Conservation (phyloP, 306 rosid genomes). For the Casuarina cunninghamiana region DNA sequence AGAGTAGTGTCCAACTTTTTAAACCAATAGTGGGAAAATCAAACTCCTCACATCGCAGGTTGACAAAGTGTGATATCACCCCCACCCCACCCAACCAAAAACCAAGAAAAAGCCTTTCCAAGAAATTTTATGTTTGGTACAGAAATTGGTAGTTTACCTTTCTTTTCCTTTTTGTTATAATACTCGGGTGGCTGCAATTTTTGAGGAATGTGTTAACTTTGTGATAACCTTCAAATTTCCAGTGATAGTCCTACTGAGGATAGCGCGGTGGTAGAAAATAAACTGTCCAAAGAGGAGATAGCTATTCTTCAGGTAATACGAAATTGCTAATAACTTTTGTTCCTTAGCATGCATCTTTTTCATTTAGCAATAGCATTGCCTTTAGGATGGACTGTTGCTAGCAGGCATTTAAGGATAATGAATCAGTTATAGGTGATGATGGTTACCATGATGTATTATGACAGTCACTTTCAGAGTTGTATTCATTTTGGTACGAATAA, state of each 20-base stretch:
- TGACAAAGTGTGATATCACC: too few relatives aligned
- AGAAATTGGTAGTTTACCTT: conserved; percentile 4
- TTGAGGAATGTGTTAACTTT: conserved; percentile 26
- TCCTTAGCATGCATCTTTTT: not conserved
- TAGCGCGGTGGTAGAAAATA: conserved; percentile 46
- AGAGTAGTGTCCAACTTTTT: not conserved
- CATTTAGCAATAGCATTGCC: not conserved
- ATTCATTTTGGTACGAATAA: not conserved
- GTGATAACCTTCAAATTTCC: conserved; percentile 45
- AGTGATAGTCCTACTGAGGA: conserved; percentile 62
- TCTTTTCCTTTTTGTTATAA: not conserved
- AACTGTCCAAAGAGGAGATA: conserved; percentile 72
- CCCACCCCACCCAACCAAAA: too few relatives aligned
- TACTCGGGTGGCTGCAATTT: conserved; percentile 24
- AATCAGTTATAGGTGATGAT: not conserved
- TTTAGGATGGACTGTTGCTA: not conserved
- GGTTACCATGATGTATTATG: not conserved
- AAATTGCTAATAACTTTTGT: not conserved
- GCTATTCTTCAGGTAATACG: conserved; percentile 66
- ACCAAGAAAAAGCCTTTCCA: too few relatives aligned
- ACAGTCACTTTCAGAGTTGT: not conserved
- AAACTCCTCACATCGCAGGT: too few relatives aligned
- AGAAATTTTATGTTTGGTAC: not conserved
- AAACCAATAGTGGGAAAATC: not conserved
- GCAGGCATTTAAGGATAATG: not conserved